Conservation (phyloP, 192 early-diverging fungal species). For the Backusella parvicylindrica region DNA sequence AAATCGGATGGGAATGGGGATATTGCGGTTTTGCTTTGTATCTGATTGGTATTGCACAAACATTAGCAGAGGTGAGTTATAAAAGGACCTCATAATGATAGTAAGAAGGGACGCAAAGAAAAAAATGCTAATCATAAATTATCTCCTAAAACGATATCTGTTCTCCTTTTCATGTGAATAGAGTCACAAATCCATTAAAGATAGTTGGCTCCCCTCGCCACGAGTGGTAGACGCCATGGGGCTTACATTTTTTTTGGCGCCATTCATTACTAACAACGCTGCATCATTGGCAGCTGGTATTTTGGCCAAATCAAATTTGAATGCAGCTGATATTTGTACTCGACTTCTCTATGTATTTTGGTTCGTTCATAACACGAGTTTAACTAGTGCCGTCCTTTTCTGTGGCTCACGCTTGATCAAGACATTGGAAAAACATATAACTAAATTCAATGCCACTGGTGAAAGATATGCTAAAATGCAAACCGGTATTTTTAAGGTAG, state of each 20-base stretch:
- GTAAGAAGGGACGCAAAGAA: not conserved
- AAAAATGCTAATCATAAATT: not conserved
- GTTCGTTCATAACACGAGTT: conserved; percentile 19
- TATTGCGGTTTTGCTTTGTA: conserved; percentile 22
- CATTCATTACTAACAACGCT: conserved; percentile 16
- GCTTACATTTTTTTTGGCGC: conserved; percentile 2
- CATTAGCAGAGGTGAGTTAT: conserved; percentile 22
- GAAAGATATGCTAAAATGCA: conserved; percentile 15
- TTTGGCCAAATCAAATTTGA: conserved; percentile 6
- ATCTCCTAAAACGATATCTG: not conserved
- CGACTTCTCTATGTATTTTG: conserved; percentile 25
- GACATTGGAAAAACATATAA: conserved; percentile 14
- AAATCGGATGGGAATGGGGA: conserved; percentile 25
- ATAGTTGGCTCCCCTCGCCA: conserved; percentile 24
- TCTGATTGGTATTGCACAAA: conserved; percentile 30
- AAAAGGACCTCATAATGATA: not conserved
- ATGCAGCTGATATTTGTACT: conserved; percentile 10
- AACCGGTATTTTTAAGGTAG: conserved; percentile 20
- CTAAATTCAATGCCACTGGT: conserved; percentile 13
- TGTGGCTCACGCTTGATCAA: conserved; percentile 14
- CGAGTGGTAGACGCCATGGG: conserved; percentile 22
- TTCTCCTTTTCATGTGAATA: not conserved
- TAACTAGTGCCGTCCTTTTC: conserved; percentile 14
- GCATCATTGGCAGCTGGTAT: conserved; percentile 22
- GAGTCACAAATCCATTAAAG: conserved; percentile 22